Percentiles rank a stretch among this genome's conserved stretches.
These are phyloP conservation scores for Erysimum cheiranthoides DNA, from an alignment of 345 rosid genomes.

Conservation along the genomic window DNA sequence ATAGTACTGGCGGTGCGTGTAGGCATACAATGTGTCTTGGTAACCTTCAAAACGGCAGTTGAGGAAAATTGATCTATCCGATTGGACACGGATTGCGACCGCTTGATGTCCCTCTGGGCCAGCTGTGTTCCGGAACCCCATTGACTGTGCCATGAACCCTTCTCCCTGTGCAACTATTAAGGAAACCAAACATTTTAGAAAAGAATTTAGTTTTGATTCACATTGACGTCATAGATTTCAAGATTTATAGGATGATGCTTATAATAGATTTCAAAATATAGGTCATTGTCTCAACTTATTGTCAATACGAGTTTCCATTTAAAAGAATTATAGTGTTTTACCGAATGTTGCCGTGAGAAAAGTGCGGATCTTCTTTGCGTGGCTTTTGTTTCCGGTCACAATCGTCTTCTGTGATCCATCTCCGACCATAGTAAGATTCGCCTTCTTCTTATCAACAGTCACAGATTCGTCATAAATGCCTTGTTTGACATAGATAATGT, in stretches of 20 bases:
- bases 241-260: too few relatives aligned
- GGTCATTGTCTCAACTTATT: not conserved
- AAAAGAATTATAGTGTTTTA: constrained; percentile 33
- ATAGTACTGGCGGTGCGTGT: constrained; percentile 83
- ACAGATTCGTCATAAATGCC: constrained; percentile 77
- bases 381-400: constrained; percentile 69
- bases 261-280: not conserved
- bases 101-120: constrained; percentile 79
- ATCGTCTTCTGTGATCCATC: constrained; percentile 86
- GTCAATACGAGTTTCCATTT: not conserved
- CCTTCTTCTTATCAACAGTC: constrained; percentile 55
- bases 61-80: constrained; percentile 64
- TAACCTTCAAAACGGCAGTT: constrained; percentile 86
- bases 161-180: constrained; percentile 61
- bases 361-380: constrained; percentile 60
- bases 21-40: constrained; percentile 76
- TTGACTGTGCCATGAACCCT: constrained; percentile 67
- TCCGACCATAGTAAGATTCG: constrained; percentile 68
- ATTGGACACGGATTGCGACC: constrained; percentile 68
- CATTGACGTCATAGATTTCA: not conserved
- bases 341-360: constrained; percentile 72
- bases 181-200: constrained; percentile 4
- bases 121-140: constrained; percentile 88
- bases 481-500: constrained; percentile 67
- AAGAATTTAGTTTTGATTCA: not conserved